Conservation (phyloP, 257 asterid genomes). For the Solanum infundibuliforme region DNA sequence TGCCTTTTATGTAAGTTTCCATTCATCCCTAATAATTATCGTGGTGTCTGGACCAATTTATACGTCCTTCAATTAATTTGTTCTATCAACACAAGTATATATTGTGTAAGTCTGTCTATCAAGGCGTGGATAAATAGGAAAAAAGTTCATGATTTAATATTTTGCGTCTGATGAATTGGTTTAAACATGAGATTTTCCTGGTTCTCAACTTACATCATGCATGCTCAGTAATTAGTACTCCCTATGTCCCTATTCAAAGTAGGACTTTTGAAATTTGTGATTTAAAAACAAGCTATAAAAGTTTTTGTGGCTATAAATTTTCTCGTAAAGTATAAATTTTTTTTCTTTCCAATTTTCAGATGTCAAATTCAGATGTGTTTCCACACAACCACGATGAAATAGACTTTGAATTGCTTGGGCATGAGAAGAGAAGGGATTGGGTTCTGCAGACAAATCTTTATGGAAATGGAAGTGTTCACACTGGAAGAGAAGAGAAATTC, state of each 20-base stretch:
- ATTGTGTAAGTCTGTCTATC: neutral
- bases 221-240: neutral
- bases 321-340: neutral
- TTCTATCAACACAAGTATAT: neutral
- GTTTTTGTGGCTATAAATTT: neutral
- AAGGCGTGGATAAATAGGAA: neutral
- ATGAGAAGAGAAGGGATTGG: slow-evolving; percentile 73
- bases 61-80: too few relatives aligned
- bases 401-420: slow-evolving; percentile 77
- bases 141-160: too few relatives aligned
- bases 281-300: neutral
- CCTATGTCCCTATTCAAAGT: neutral
- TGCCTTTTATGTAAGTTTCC: slow-evolving; percentile 59
- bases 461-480: slow-evolving; percentile 76
- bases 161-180: too few relatives aligned
- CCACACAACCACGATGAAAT: slow-evolving; percentile 81
- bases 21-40: neutral
- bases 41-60: too few relatives aligned
- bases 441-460: slow-evolving; percentile 69
- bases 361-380: slow-evolving; percentile 52
- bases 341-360: slow-evolving; percentile 4
- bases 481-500: slow-evolving; percentile 76
- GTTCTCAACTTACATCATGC: neutral
- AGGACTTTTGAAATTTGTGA: neutral
- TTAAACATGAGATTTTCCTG: too few relatives aligned